A percentile compares a stretch with the other conserved stretches of the same genome.
Conservation (phyloP, 768 basidiomycete genomes). For the Infundibulicybe gibba region DNA sequence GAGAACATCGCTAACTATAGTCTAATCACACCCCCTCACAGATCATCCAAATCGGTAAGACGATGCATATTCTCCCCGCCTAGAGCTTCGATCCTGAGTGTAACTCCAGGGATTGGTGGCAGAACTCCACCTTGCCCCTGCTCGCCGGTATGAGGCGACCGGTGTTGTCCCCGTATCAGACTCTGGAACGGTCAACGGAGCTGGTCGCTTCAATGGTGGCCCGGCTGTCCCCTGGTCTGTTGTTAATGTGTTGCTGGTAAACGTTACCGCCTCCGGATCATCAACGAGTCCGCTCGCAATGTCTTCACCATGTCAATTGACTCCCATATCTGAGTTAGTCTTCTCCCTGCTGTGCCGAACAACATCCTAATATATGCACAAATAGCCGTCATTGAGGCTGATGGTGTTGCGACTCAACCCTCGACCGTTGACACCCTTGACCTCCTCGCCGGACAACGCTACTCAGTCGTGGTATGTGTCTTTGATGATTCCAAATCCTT, state of each 20-base stretch:
- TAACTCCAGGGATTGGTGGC: conserved; percentile 40
- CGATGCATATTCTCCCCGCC: background rate
- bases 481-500: background rate
- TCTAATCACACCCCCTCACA: background rate
- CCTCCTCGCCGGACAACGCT: conserved; percentile 46
- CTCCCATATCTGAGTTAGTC: conserved; percentile 21
- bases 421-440: conserved; percentile 33
- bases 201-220: conserved; percentile 30
- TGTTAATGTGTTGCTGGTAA: conserved; percentile 27
- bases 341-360: too few relatives aligned
- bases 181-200: conserved; percentile 35
- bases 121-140: conserved; percentile 16
- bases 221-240: conserved; percentile 25
- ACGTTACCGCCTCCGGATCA: conserved; percentile 24
- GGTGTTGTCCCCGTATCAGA: conserved; percentile 26
- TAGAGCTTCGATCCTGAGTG: conserved; percentile 19
- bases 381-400: conserved; percentile 46
- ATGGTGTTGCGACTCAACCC: conserved; percentile 35
- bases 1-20: too few relatives aligned
- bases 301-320: conserved; percentile 42
- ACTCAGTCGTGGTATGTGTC: conserved; percentile 40
- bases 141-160: conserved; percentile 23
- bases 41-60: conserved; percentile 19
- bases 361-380: too few relatives aligned
- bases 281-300: conserved; percentile 25